These are phyloP conservation scores for Yarrowia sp. DNA, from an alignment of 805 yeast genomes.

Conservation along the genomic window DNA sequence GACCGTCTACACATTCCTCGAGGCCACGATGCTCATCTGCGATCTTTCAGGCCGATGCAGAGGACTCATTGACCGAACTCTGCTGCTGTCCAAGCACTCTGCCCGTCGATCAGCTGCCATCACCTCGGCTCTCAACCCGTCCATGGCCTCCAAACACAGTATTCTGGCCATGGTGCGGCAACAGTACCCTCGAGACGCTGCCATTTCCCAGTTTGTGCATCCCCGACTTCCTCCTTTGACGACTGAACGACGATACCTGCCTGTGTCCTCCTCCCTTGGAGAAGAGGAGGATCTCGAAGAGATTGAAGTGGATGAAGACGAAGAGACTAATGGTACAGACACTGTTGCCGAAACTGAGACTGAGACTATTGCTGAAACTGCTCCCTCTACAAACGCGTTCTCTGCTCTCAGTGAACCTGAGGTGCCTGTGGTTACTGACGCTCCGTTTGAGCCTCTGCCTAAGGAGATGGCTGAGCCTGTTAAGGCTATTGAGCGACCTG, in stretches of 20 bases:
- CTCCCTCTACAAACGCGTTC: background rate
- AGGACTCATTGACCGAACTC: slow-evolving; percentile 57
- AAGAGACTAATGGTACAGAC: background rate
- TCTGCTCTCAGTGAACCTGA: background rate
- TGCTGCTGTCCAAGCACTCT: slow-evolving; percentile 52
- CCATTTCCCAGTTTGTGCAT: slow-evolving; percentile 65
- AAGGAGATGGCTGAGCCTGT: slow-evolving; percentile 19
- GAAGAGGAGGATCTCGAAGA: slow-evolving; percentile 17
- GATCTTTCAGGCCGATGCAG: slow-evolving; percentile 68
- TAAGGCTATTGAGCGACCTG: slow-evolving; percentile 28
- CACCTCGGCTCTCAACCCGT: slow-evolving; percentile 71
- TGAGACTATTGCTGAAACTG: background rate
- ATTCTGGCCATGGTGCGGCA: slow-evolving; percentile 73
- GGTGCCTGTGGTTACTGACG: background rate
- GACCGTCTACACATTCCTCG: slow-evolving; percentile 57
- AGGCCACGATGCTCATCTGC: slow-evolving; percentile 57
- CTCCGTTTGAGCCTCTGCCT: slow-evolving; percentile 1
- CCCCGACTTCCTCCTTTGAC: slow-evolving; percentile 72
- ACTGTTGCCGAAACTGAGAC: background rate
- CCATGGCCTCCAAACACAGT: slow-evolving; percentile 62
- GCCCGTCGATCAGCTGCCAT: slow-evolving; percentile 53
- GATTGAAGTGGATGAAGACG: slow-evolving; percentile 1
- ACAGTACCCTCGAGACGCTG: slow-evolving; percentile 57
- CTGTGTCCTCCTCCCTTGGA: slow-evolving; percentile 36
- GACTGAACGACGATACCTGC: slow-evolving; percentile 36